Conservation (phyloP, 768 basidiomycete species). For the Lenzites betulinus region DNA sequence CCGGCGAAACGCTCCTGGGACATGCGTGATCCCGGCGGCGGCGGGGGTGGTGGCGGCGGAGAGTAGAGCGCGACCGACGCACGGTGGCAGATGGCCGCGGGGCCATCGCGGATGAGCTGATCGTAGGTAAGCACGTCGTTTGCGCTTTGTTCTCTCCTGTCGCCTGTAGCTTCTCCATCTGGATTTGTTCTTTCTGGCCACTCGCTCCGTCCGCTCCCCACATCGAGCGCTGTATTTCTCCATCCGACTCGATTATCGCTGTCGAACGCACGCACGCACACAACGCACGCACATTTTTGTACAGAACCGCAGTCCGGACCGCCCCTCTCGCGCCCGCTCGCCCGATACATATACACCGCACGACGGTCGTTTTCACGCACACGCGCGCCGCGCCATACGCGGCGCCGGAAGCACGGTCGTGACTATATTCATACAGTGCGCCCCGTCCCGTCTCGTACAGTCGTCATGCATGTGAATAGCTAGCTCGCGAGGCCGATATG, state of each 20-base stretch:
- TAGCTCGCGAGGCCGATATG: slow-evolving; percentile 2
- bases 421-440: slow-evolving; percentile 6
- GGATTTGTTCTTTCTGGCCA: no score
- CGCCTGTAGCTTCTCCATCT: no score
- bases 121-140: neutral
- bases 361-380: neutral
- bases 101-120: neutral
- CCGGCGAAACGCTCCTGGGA: slow-evolving; percentile 20
- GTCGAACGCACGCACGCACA: no score
- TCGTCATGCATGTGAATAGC: neutral
- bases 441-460: neutral
- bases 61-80: neutral
- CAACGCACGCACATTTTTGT: no score
- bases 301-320: no score
- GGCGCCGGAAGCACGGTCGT: neutral
- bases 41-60: slow-evolving; percentile 5
- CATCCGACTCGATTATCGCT: no score
- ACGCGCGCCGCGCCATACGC: neutral
- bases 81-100: neutral
- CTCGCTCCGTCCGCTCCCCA: neutral
- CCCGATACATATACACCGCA: no score
- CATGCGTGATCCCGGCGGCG: slow-evolving; percentile 15
- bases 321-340: no score
- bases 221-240: no score
- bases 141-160: neutral